These are phyloP conservation scores for Blastobotrys illinoisensis DNA, from an alignment of 1,139 yeast species.

Conservation along the genomic window DNA sequence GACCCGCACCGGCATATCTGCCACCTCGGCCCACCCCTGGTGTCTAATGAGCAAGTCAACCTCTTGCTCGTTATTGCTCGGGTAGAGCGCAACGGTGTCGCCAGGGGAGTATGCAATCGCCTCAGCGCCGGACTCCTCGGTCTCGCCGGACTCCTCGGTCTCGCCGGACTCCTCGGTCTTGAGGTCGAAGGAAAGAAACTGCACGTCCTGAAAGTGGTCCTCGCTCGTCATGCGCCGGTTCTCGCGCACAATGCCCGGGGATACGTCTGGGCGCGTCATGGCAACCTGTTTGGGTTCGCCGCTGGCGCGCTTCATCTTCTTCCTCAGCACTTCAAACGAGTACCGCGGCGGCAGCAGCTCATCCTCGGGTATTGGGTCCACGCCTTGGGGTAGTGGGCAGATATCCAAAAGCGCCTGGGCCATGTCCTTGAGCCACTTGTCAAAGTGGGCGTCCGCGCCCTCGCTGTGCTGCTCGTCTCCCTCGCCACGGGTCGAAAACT, in stretches of 20 bases:
- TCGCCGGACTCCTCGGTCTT: slow-evolving; percentile 16
- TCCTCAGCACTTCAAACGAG: slow-evolving; percentile 22
- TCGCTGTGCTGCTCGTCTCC: slow-evolving; percentile 82
- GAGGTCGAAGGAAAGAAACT: slow-evolving; percentile 49
- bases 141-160: slow-evolving; percentile 9
- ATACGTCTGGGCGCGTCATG: slow-evolving; percentile 28
- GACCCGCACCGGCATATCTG: slow-evolving; percentile 46
- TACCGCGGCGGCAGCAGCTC: slow-evolving; percentile 44
- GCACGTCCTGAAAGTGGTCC: slow-evolving; percentile 87
- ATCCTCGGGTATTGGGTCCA: slow-evolving; percentile 36
- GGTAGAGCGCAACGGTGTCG: slow-evolving; percentile 72
- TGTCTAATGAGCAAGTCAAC: slow-evolving; percentile 61
- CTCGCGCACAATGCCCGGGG: slow-evolving; percentile 39
- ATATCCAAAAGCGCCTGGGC: slow-evolving; percentile 38
- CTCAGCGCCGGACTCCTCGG: slow-evolving; percentile 9
- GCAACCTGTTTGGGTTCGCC: slow-evolving; percentile 24
- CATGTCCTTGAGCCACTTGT: slow-evolving; percentile 64
- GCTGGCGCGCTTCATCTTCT: slow-evolving; percentile 27
- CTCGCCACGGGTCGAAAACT: slow-evolving; percentile 69
- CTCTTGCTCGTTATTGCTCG: slow-evolving; percentile 57
- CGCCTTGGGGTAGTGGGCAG: slow-evolving; percentile 26
- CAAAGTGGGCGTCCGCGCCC: slow-evolving; percentile 72
- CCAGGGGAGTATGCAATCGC: slow-evolving; percentile 56
- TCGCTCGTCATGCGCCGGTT: slow-evolving; percentile 59
- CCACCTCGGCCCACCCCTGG: slow-evolving; percentile 70